Conservation (phyloP, 129 eudicot species). For the Chrysanthemum seticuspe region DNA sequence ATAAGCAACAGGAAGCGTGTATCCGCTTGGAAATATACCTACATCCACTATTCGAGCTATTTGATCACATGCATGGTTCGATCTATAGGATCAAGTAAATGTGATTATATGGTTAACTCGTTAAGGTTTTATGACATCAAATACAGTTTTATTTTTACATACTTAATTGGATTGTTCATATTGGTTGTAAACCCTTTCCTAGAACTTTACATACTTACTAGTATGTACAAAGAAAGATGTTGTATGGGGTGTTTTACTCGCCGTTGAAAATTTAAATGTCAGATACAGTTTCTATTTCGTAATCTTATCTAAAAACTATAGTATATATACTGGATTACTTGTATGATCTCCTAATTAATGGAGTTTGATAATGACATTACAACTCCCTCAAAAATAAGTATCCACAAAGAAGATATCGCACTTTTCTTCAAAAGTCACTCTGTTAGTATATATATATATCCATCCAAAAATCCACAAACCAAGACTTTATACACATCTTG, state of each 20-base stretch:
- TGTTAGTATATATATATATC: conserved; percentile 16
- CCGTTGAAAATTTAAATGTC: neutral
- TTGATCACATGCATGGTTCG: too few species aligned
- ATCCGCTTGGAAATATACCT: too few species aligned
- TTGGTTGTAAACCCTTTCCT: too few species aligned
- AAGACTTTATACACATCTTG: conserved; percentile 14
- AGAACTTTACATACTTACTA: too few species aligned
- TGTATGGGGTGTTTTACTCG: neutral
- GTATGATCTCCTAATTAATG: conserved; percentile 37
- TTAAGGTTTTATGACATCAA: too few species aligned
- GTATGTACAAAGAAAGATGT: too few species aligned
- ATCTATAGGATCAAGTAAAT: too few species aligned
- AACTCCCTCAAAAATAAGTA: conserved; percentile 23
- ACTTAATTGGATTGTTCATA: too few species aligned
- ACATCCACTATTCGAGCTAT: too few species aligned
- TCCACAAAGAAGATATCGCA: neutral
- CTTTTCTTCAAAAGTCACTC: conserved; percentile 4
- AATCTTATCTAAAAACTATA: neutral
- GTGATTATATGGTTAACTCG: too few species aligned
- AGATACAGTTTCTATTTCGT: neutral
- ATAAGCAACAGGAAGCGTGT: too few species aligned
- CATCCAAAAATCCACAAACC: conserved; percentile 22
- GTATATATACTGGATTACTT: conserved; percentile 21
- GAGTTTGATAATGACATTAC: conserved; percentile 27
- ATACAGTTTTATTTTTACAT: too few species aligned